A percentile compares a stretch with the other conserved stretches of the same genome.
Conservation (phyloP, 2,329 filamentous ascomycete species). For the Diaporthe nobilis region DNA sequence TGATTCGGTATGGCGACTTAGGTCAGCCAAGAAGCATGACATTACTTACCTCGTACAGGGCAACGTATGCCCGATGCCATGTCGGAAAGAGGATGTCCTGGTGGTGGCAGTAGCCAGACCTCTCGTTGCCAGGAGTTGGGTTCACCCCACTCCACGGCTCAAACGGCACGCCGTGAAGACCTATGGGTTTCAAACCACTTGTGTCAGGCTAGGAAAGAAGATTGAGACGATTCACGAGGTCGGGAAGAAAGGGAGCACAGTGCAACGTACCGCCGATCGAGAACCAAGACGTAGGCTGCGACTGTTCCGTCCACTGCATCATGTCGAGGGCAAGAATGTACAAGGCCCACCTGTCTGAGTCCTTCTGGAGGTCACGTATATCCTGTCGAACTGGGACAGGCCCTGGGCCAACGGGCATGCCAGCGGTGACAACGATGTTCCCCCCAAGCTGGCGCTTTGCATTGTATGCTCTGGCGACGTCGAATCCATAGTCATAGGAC, state of each 20-base stretch:
- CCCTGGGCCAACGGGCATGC: slow-evolving; percentile 52
- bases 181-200: slow-evolving; percentile 55
- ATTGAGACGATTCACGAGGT: slow-evolving; percentile 17
- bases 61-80: slow-evolving; percentile 88
- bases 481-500: slow-evolving; percentile 68
- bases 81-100: slow-evolving; percentile 81
- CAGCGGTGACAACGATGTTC: slow-evolving; percentile 58
- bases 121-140: slow-evolving; percentile 64
- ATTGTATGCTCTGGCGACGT: slow-evolving; percentile 53
- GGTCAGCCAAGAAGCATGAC: no score
- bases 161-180: slow-evolving; percentile 84
- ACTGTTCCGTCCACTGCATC: slow-evolving; percentile 78
- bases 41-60: slow-evolving; percentile 66
- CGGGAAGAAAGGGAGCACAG: slow-evolving; percentile 17
- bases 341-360: slow-evolving; percentile 79
- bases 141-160: slow-evolving; percentile 67
- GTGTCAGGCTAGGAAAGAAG: slow-evolving; percentile 35
- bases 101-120: slow-evolving; percentile 83
- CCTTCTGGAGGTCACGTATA: slow-evolving; percentile 74
- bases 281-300: slow-evolving; percentile 79
- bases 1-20: neutral
- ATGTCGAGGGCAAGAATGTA: slow-evolving; percentile 82
- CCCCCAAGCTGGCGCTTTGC: slow-evolving; percentile 55
- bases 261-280: slow-evolving; percentile 76
- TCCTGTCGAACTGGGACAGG: slow-evolving; percentile 70